A percentile compares a stretch with the other conserved stretches of the same genome.
These are phyloP conservation scores for Clarireedia homoeocarpa DNA, from an alignment of 2,329 filamentous ascomycete genomes.

Conservation along the genomic window DNA sequence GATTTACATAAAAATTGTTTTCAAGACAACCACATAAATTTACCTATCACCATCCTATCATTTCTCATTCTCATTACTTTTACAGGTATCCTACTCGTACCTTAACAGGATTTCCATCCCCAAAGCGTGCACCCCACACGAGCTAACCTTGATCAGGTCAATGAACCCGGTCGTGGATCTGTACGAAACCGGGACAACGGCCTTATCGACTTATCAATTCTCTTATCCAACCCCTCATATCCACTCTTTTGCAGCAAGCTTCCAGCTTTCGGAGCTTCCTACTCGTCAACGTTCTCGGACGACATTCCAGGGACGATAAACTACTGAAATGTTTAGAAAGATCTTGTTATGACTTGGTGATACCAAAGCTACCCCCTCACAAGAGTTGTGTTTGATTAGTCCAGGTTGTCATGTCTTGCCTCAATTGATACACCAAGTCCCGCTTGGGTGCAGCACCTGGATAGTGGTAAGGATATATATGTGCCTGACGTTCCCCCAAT, in stretches of 20 bases:
- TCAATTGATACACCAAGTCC: slow-evolving; percentile 27
- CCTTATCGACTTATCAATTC: not conserved
- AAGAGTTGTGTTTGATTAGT: not conserved
- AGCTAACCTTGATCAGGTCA: slow-evolving; percentile 5
- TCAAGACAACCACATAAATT: no score
- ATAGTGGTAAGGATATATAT: slow-evolving; percentile 15
- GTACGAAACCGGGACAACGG: not conserved
- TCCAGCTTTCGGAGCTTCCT: not conserved
- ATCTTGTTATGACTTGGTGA: not conserved
- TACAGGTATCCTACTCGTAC: not conserved
- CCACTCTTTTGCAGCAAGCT: not conserved
- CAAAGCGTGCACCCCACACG: not conserved
- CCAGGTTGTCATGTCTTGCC: slow-evolving; percentile 12
- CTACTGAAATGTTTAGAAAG: not conserved
- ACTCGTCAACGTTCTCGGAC: not conserved
- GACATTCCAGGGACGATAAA: not conserved
- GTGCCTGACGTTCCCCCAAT: slow-evolving; percentile 7
- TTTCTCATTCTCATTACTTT: not conserved
- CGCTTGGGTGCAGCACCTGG: slow-evolving; percentile 9
- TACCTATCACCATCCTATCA: not conserved
- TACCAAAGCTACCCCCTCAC: slow-evolving; percentile 5
- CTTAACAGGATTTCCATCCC: not conserved
- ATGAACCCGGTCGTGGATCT: not conserved
- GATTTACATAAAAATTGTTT: no score
- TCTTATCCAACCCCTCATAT: not conserved